Evolutionary conservation across 2,329 filamentous ascomycete genomes (phyloP).

Genomic region (Exophiala phaeomuriformis): DNA sequence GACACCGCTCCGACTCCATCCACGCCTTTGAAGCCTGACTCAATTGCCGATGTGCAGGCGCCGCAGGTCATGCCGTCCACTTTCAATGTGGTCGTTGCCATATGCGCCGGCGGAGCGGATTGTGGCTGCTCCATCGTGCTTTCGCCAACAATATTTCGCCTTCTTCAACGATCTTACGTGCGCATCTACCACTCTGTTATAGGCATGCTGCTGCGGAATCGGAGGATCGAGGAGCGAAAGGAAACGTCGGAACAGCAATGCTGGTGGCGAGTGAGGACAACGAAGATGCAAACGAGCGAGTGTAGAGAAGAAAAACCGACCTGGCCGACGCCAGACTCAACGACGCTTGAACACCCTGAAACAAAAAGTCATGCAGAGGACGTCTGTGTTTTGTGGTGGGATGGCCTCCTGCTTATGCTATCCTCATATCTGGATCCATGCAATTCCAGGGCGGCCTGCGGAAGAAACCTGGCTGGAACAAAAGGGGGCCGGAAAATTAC

Average conservation of each 20-base stretch:
- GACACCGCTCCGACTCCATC: constrained; percentile 78
- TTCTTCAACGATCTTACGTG: background rate
- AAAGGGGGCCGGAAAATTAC: background rate
- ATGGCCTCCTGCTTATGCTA: background rate
- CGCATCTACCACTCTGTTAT: background rate
- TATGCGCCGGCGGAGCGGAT: constrained; percentile 45
- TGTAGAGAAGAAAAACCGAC: no score
- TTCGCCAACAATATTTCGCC: background rate
- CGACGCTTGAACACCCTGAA: no score
- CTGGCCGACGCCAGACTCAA: no score
- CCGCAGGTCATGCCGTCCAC: constrained; percentile 86
- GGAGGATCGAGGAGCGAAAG: background rate
- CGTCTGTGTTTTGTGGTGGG: background rate
- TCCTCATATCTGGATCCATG: background rate
- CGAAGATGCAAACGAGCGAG: no score
- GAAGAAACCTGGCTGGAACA: background rate
- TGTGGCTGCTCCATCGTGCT: background rate
- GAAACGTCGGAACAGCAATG: no score
- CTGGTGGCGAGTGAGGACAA: no score
- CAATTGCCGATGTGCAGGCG: constrained; percentile 90
- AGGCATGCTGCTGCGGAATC: background rate
- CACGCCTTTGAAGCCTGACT: constrained; percentile 77
- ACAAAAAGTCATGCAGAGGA: no score
- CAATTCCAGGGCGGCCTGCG: background rate
- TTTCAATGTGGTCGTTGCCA: constrained; percentile 84